These are phyloP conservation scores for Rhodomyrtus psidioides DNA, from an alignment of 441 rosid species.

Conservation along the genomic window DNA sequence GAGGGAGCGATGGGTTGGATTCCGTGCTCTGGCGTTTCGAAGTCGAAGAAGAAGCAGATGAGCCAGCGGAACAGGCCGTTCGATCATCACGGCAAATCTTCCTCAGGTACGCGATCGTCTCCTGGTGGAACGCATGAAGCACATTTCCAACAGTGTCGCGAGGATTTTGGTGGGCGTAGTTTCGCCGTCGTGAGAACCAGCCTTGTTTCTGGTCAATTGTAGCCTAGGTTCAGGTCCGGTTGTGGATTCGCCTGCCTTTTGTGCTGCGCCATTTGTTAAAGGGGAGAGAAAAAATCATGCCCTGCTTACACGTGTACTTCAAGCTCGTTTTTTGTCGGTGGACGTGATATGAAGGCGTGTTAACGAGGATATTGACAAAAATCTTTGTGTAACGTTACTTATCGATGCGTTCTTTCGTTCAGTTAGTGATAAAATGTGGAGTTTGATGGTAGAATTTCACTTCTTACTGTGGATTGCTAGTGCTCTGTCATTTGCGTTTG, in stretches of 20 bases:
- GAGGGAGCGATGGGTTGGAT: constrained; percentile 57
- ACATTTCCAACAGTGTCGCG: background rate
- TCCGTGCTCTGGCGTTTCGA: constrained; percentile 66
- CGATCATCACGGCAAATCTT: constrained; percentile 28
- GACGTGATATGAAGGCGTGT: background rate
- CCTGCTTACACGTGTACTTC: background rate
- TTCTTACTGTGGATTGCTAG: background rate
- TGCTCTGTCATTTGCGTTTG: background rate
- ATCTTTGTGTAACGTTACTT: background rate
- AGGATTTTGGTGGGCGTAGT: background rate
- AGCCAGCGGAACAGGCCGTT: constrained; percentile 10
- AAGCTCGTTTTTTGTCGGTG: background rate
- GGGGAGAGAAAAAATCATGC: background rate
- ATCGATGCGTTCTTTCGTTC: background rate
- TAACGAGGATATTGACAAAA: background rate
- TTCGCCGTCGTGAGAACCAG: background rate
- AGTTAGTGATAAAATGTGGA: background rate
- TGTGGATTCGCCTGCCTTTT: background rate
- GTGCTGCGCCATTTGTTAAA: background rate
- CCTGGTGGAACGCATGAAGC: background rate
- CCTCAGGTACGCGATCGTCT: constrained; percentile 30
- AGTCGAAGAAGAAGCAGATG: constrained; percentile 25
- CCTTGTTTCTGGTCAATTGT: background rate
- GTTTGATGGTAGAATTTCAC: background rate
- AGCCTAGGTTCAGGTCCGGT: background rate